Evolutionary conservation across 1,284 basidiomycete genomes (phyloP), one percentile per base, ranked within the genome.

Genomic region (Phellopilus nigrolimitatus): DNA sequence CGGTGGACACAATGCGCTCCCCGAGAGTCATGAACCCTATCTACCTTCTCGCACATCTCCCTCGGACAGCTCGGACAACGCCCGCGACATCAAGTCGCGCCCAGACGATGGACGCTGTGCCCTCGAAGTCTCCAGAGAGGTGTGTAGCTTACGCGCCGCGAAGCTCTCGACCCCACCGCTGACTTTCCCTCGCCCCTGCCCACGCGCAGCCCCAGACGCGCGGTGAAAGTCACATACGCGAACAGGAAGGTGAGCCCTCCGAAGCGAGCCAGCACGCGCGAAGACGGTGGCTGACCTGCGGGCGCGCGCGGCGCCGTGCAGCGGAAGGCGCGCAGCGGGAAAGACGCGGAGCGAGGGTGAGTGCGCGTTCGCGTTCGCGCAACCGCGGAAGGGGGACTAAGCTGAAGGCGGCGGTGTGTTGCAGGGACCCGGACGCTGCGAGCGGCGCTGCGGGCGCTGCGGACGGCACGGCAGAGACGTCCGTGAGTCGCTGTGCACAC

Each of bases 161-260:
- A 37, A 15, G n/a, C 8, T 15, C 8, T 7, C 7, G 8, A n/a
- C 8, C 34, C 10, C 34, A 37, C 2, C 34, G n/a, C 15, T 7
- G n/a, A n/a, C n/a, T n/a, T n/a, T n/a, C n/a, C n/a, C n/a, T n/a
- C n/a, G n/a, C n/a, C n/a, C n/a, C n/a, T n/a, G n/a, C n/a, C n/a
- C n/a, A n/a, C 22, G 21, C 8, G 6, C 5, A 53, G 46, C n/a
- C 34, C 30, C 34, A 37, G 34, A 15, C 34, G 34, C 34, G n/a
- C 34, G 30, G 42, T 45, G 36, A 49, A 49, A 22, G 51, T 48
- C 24, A 45, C 52, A 15, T 48, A 54, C 31, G 42, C 47, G 13
- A 37, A 41, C 25, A 49, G 38, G 31, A 44, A 49, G 36, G 52
- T 54, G 21, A 44, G 47, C n/a, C n/a, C n/a, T n/a, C n/a, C n/a